Conservation (phyloP, 2,329 filamentous ascomycete species). For the Aschersonia sp. region DNA sequence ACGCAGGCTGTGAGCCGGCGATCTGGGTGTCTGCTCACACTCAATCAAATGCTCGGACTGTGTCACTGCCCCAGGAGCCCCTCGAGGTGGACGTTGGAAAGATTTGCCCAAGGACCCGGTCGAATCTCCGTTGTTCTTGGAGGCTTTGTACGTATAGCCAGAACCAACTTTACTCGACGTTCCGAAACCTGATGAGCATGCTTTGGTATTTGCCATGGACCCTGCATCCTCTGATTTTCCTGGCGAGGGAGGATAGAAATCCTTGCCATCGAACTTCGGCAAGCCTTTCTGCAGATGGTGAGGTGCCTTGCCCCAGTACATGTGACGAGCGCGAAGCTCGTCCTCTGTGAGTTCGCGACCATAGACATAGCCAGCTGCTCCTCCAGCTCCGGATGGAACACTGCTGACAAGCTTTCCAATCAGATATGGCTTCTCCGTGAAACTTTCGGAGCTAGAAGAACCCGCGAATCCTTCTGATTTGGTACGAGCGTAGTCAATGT, state of each 20-base stretch:
- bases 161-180: constrained; percentile 1
- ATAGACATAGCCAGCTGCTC: constrained; percentile 37
- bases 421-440: constrained; percentile 32
- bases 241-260: constrained; percentile 47
- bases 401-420: constrained; percentile 35
- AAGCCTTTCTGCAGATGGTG: constrained; percentile 34
- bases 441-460: constrained; percentile 5
- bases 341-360: constrained; percentile 41
- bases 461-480: constrained; percentile 1
- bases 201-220: background rate
- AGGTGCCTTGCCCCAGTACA: constrained; percentile 46
- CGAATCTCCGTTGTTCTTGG: constrained; percentile 8
- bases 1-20: constrained; percentile 8
- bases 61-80: constrained; percentile 13
- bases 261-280: constrained; percentile 50
- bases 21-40: constrained; percentile 8
- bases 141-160: background rate
- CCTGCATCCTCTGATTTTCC: constrained; percentile 4
- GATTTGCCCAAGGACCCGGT: constrained; percentile 8
- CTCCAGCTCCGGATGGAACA: constrained; percentile 24
- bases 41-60: constrained; percentile 18
- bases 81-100: constrained; percentile 8
- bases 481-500: background rate
- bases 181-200: background rate
- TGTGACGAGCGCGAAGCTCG: constrained; percentile 41